Conservation (phyloP, 1,139 yeast species). For the Pichia sp. region DNA sequence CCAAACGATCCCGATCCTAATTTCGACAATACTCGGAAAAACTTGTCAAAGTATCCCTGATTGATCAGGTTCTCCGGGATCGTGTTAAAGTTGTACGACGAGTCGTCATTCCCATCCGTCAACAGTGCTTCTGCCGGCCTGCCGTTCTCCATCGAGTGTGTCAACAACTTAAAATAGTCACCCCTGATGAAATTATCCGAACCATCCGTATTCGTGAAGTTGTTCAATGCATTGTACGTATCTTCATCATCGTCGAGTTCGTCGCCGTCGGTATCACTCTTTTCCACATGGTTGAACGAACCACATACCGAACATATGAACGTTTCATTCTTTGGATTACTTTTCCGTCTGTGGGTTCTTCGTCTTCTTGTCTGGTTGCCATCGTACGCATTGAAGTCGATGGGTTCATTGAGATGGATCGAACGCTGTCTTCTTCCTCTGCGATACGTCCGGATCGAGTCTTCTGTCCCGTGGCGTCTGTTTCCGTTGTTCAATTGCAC, state of each 20-base stretch:
- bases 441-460: too few species aligned
- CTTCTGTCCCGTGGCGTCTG: too few species aligned
- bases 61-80: slow-evolving; percentile 51
- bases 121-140: slow-evolving; percentile 18
- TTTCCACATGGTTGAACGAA: slow-evolving; percentile 1
- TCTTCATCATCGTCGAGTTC: too few species aligned
- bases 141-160: slow-evolving; percentile 19
- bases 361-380: neutral
- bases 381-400: neutral
- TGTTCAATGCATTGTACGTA: slow-evolving; percentile 1
- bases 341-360: neutral
- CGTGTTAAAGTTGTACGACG: neutral
- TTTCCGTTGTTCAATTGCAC: neutral
- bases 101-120: slow-evolving; percentile 11
- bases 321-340: neutral
- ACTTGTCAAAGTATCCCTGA: slow-evolving; percentile 71
- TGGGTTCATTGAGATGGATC: neutral
- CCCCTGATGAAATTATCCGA: slow-evolving; percentile 18
- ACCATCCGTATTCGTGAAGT: slow-evolving; percentile 13
- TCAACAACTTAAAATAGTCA: slow-evolving; percentile 31
- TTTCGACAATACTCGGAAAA: slow-evolving; percentile 51
- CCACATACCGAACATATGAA: slow-evolving; percentile 12
- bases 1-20: slow-evolving; percentile 87
- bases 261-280: neutral
- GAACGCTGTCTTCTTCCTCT: slow-evolving; percentile 4